These are phyloP conservation scores for Phalaenopsis equestris DNA, from an alignment of 106 monocot genomes.

Conservation along the genomic window DNA sequence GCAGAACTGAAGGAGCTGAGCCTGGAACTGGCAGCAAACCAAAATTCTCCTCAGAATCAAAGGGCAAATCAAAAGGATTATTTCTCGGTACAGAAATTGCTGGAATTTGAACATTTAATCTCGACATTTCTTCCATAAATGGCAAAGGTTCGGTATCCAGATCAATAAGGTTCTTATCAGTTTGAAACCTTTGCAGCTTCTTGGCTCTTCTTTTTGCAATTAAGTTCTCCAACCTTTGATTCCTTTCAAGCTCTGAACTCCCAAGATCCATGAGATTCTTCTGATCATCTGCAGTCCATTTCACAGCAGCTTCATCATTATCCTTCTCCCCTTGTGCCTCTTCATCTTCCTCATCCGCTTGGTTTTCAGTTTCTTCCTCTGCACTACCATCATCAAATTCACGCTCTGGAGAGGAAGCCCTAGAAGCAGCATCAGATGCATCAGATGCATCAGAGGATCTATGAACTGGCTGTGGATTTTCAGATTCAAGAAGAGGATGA, in stretches of 20 bases:
- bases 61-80: constrained; percentile 71
- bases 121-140: constrained; percentile 21
- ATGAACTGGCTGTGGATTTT: constrained; percentile 24
- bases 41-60: constrained; percentile 40
- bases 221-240: constrained; percentile 57
- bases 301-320: constrained; percentile 28
- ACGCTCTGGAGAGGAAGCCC: constrained; percentile 15
- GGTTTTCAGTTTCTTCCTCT: constrained; percentile 36
- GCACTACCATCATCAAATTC: constrained; percentile 37
- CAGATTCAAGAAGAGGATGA: constrained; percentile 67
- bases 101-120: constrained; percentile 44
- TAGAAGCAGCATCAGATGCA: constrained; percentile 25
- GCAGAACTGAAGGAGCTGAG: constrained; percentile 60
- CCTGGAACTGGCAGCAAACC: constrained; percentile 56
- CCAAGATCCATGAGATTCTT: constrained; percentile 74
- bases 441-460: constrained; percentile 21
- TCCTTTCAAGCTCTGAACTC: constrained; percentile 64
- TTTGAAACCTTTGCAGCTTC: constrained; percentile 28
- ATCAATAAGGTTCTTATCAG: constrained; percentile 62
- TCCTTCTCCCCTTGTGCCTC: constrained; percentile 34
- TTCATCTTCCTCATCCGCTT: constrained; percentile 31
- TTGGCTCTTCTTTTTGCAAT: constrained; percentile 68
- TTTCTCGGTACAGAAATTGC: constrained; percentile 40
- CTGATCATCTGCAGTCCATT: constrained; percentile 86
- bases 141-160: constrained; percentile 44